phyloP scores from a whole-genome alignment of 371 early-diverging fungal species.

The Amoeboaphelidium occidentale region DNA sequence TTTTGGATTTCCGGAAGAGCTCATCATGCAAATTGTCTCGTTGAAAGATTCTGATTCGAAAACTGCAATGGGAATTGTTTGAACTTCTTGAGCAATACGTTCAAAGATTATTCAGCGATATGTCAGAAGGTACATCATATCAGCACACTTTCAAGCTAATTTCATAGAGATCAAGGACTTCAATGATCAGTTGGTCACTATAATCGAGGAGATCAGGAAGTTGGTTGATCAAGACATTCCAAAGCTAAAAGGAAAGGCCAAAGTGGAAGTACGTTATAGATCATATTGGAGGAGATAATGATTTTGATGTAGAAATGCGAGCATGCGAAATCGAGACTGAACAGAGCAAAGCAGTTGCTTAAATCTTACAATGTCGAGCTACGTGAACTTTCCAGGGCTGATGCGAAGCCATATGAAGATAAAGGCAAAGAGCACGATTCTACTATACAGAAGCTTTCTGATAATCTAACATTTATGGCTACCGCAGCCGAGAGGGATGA shows the following conservation, averaged over 20 bases:
- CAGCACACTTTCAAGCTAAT: too few relatives aligned
- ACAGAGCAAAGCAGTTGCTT: conserved; percentile 21
- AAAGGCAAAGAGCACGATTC: conserved; percentile 16
- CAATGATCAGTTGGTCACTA: conserved; percentile 23
- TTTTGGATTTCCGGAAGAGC: too few relatives aligned
- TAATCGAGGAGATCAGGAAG: conserved; percentile 13
- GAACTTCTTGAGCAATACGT: too few relatives aligned
- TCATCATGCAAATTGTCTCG: too few relatives aligned
- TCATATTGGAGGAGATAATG: background rate
- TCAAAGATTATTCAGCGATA: too few relatives aligned
- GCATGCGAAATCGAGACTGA: conserved; percentile 20
- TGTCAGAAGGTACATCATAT: too few relatives aligned
- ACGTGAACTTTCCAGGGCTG: conserved; percentile 12
- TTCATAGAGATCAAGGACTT: conserved; percentile 28
- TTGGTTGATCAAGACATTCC: conserved; percentile 18
- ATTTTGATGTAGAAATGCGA: conserved; percentile 27
- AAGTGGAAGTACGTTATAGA: conserved; percentile 14
- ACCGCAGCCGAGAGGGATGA: conserved; percentile 5
- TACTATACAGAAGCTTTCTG: conserved; percentile 14
- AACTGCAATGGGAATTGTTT: too few relatives aligned
- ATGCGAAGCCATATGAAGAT: conserved; percentile 4
- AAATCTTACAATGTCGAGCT: conserved; percentile 22
- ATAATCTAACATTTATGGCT: conserved; percentile 12
- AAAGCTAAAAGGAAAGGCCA: conserved; percentile 16
- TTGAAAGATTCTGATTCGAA: too few relatives aligned